Evolutionary conservation across 139 green algal genomes (phyloP).

Genomic region (Micractinium conductrix): DNA sequence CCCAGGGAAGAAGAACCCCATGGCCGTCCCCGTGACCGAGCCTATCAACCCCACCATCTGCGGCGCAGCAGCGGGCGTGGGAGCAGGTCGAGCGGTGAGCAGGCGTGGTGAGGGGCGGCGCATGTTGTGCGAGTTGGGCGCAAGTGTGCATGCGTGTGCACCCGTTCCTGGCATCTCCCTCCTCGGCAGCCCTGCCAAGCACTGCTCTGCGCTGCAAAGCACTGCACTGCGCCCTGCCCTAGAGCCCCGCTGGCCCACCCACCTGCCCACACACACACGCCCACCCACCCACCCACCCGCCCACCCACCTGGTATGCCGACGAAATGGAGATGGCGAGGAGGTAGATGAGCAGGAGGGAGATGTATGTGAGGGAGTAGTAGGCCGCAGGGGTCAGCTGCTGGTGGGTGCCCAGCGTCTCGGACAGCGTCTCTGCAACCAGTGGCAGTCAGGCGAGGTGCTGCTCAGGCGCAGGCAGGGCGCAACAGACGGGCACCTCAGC

Average conservation of each 20-base stretch:
- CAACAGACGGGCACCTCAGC: no score
- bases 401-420: background rate
- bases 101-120: background rate
- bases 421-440: conserved; percentile 25
- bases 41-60: conserved; percentile 31
- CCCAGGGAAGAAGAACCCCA: conserved; percentile 39
- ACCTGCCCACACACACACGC: no score
- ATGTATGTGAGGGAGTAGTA: conserved; percentile 33
- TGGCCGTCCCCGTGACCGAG: conserved; percentile 6
- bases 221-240: no score
- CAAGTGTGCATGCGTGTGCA: no score
- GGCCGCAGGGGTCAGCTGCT: background rate
- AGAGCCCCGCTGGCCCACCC: no score
- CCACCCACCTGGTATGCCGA: conserved; percentile 21
- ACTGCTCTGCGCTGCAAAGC: no score
- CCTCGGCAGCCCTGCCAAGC: background rate
- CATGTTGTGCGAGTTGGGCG: no score
- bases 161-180: no score
- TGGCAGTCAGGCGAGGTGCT: no score
- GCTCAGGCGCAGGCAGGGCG: no score
- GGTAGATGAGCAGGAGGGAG: conserved; percentile 18
- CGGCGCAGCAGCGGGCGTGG: background rate
- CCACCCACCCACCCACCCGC: no score
- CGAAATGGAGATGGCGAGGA: background rate
- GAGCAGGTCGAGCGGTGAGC: background rate